Conservation (phyloP, 371 early-diverging fungal species). For the Rhizomucor pusillus region DNA sequence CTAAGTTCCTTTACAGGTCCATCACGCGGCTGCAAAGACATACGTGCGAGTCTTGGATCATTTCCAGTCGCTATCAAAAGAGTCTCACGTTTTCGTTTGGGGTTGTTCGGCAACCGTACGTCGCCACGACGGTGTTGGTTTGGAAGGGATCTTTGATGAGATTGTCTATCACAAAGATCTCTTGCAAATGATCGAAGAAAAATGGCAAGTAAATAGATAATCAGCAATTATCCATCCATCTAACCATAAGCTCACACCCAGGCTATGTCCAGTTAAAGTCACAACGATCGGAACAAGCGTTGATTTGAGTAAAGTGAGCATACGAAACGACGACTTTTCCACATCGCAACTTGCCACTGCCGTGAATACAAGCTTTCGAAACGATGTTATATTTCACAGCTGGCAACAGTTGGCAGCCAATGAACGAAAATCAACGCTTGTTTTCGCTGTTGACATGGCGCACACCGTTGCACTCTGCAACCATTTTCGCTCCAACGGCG, state of each 20-base stretch:
- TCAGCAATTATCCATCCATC: too few species aligned
- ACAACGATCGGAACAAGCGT: slow-evolving; percentile 63
- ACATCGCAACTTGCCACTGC: slow-evolving; percentile 51
- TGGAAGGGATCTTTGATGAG: slow-evolving; percentile 70
- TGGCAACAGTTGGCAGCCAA: slow-evolving; percentile 55
- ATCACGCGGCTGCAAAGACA: slow-evolving; percentile 82
- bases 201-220: slow-evolving; percentile 43
- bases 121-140: slow-evolving; percentile 78
- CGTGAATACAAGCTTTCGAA: slow-evolving; percentile 68
- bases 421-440: slow-evolving; percentile 65
- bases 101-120: slow-evolving; percentile 93
- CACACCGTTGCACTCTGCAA: slow-evolving; percentile 66
- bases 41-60: slow-evolving; percentile 74
- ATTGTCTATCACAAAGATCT: slow-evolving; percentile 77
- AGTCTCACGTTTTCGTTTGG: slow-evolving; percentile 72
- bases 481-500: slow-evolving; percentile 58
- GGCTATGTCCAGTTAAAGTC: slow-evolving; percentile 68
- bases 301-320: slow-evolving; percentile 53
- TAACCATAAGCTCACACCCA: too few species aligned
- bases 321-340: slow-evolving; percentile 62
- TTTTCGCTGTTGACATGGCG: slow-evolving; percentile 84
- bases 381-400: slow-evolving; percentile 64
- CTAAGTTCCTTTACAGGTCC: slow-evolving; percentile 77
- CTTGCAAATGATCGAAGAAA: slow-evolving; percentile 78
- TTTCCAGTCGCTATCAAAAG: slow-evolving; percentile 50